Percentiles rank a stretch among this genome's conserved stretches.
phyloP scores from a whole-genome alignment of 495 filamentous ascomycete species.

The Tuber calosporum region DNA sequence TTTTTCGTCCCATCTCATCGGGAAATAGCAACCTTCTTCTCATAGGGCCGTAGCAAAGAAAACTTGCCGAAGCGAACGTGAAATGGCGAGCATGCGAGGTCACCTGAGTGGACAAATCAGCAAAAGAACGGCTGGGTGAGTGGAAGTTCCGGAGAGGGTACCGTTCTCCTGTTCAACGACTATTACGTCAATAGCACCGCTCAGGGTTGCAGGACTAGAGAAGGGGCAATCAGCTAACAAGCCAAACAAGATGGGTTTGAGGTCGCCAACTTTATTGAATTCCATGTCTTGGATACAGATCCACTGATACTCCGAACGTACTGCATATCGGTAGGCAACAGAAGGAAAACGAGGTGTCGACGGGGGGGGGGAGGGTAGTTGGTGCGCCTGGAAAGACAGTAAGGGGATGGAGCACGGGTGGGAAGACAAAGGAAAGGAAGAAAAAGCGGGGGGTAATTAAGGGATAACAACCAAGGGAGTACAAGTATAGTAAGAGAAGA shows the following conservation, averaged over 20 bases:
- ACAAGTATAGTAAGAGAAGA: background rate
- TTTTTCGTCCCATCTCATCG: background rate
- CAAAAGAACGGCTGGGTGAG: background rate
- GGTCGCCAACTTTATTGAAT: slow-evolving; percentile 70
- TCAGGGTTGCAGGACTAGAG: slow-evolving; percentile 70
- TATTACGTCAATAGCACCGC: slow-evolving; percentile 97
- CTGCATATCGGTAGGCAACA: slow-evolving; percentile 59
- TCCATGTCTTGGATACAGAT: slow-evolving; percentile 97
- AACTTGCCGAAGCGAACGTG: slow-evolving; percentile 99
- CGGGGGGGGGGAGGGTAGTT: background rate
- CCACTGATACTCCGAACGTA: slow-evolving; percentile 95
- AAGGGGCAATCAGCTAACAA: slow-evolving; percentile 21
- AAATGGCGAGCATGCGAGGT: slow-evolving; percentile 82
- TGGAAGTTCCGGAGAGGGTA: slow-evolving; percentile 36
- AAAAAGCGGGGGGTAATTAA: background rate
- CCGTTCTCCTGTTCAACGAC: slow-evolving; percentile 97
- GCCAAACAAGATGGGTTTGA: background rate
- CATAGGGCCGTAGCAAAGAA: slow-evolving; percentile 84
- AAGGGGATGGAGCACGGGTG: background rate
- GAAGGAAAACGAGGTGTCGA: background rate
- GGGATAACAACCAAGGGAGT: background rate
- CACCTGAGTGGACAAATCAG: slow-evolving; percentile 29
- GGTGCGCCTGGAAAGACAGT: background rate
- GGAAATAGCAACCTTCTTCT: slow-evolving; percentile 66
- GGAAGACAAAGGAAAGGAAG: slow-evolving; percentile 5